A percentile compares a stretch with the other conserved stretches of the same genome.
phyloP scores from a whole-genome alignment of 805 yeast genomes.

The Schizosaccharomyces octosporus region DNA sequence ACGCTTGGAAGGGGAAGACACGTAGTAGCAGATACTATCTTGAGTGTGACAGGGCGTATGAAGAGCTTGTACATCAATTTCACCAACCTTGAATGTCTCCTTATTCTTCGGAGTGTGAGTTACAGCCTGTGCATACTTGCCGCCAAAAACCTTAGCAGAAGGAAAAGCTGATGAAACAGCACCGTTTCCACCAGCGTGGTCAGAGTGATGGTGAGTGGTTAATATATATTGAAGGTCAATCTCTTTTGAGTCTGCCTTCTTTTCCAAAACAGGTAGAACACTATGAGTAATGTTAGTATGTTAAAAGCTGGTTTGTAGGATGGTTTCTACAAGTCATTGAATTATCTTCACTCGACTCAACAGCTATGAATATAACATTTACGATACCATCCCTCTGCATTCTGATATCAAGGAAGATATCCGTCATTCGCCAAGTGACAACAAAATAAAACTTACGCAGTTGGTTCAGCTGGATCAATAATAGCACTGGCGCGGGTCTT shows the following conservation, averaged over 20 bases:
- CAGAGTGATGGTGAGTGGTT: constrained; percentile 60
- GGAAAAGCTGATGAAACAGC: constrained; percentile 14
- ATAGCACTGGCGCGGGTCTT: constrained; percentile 46
- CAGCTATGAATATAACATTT: neutral
- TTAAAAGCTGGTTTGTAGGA: neutral
- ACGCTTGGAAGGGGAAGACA: constrained; percentile 29
- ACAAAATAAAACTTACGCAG: constrained; percentile 20
- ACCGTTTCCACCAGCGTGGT: constrained; percentile 40
- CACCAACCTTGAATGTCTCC: constrained; percentile 39
- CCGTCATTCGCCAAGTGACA: neutral
- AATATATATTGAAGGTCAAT: neutral
- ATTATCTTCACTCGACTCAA: neutral
- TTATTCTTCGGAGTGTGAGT: constrained; percentile 43
- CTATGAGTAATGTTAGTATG: neutral
- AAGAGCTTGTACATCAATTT: constrained; percentile 45
- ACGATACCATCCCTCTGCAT: neutral
- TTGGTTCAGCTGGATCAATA: constrained; percentile 80
- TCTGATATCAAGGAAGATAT: neutral
- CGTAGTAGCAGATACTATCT: constrained; percentile 78
- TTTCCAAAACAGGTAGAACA: constrained; percentile 1
- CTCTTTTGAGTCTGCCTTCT: constrained; percentile 27
- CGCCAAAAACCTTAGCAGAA: constrained; percentile 50
- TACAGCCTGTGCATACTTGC: constrained; percentile 55
- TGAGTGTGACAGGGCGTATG: constrained; percentile 97
- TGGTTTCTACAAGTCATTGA: neutral